phyloP scores from a whole-genome alignment of 345 rosid genomes.

The Iberis pinnata region DNA sequence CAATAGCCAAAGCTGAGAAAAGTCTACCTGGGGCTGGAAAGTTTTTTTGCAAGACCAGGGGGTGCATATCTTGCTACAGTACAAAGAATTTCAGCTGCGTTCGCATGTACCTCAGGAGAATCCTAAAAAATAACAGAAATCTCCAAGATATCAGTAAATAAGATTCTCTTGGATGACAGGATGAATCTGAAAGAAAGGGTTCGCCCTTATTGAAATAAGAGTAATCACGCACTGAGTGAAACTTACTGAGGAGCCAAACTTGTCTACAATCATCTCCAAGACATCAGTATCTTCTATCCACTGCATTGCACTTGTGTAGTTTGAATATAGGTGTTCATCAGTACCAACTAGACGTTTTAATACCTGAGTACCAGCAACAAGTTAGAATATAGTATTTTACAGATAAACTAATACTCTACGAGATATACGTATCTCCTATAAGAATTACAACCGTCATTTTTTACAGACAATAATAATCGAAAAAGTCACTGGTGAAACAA shows the following conservation, averaged over 20 bases:
- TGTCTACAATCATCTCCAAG: conserved; percentile 82
- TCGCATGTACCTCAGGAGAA: conserved; percentile 88
- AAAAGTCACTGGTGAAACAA: too few species aligned
- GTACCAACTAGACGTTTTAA: conserved; percentile 78
- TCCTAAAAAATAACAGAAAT: conserved; percentile 48
- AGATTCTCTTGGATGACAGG: background rate
- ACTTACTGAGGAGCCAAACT: conserved; percentile 89
- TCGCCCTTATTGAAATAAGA: conserved; percentile 7
- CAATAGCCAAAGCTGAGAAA: conserved; percentile 16
- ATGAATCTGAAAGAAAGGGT: conserved; percentile 5
- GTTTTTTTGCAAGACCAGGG: conserved; percentile 70
- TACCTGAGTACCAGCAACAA: conserved; percentile 44
- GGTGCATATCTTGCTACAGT: conserved; percentile 78
- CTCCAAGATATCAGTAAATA: conserved; percentile 6
- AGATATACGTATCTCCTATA: background rate
- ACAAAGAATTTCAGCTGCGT: conserved; percentile 88
- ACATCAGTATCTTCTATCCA: conserved; percentile 88
- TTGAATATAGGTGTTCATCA: conserved; percentile 82
- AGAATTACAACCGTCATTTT: too few species aligned
- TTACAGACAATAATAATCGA: too few species aligned
- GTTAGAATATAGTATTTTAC: conserved; percentile 10
- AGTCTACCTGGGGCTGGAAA: conserved; percentile 66
- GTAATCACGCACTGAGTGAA: conserved; percentile 11
- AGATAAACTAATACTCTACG: background rate
- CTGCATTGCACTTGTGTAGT: conserved; percentile 58